These are phyloP conservation scores for Dictyostelium intermedium DNA, from an alignment of 78 protist species.

Conservation along the genomic window DNA sequence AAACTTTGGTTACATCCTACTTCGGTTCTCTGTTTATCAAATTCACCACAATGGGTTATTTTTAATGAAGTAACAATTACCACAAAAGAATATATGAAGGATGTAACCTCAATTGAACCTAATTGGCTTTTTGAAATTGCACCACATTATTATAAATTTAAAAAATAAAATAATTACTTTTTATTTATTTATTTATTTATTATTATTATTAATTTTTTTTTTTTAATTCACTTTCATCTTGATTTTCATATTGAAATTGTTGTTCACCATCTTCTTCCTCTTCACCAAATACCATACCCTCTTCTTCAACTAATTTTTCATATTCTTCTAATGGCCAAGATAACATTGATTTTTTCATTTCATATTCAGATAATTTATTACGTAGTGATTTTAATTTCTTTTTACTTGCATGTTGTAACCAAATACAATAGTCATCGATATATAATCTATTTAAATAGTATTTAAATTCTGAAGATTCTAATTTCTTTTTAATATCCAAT, in stretches of 20 bases:
- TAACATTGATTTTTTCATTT: conserved; percentile 7
- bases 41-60: conserved; percentile 86
- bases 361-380: background rate
- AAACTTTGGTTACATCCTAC: conserved; percentile 86
- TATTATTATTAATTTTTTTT: background rate
- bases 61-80: conserved; percentile 83
- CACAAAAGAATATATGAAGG: conserved; percentile 88
- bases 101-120: conserved; percentile 89
- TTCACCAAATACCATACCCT: conserved; percentile 69
- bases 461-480: conserved; percentile 55
- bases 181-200: background rate
- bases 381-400: conserved; percentile 51
- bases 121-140: conserved; percentile 90
- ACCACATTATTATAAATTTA: conserved; percentile 86
- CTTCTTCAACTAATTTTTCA: conserved; percentile 73
- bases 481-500: conserved; percentile 20
- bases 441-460: conserved; percentile 50
- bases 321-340: conserved; percentile 74
- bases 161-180: background rate
- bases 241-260: conserved; percentile 5
- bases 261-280: conserved; percentile 29
- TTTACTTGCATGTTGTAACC: conserved; percentile 62
- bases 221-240: background rate
- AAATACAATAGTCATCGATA: conserved; percentile 76
- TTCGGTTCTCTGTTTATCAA: conserved; percentile 64